These are phyloP conservation scores for Monosporascus ibericus DNA, from an alignment of 2,329 filamentous ascomycete species.

Conservation along the genomic window DNA sequence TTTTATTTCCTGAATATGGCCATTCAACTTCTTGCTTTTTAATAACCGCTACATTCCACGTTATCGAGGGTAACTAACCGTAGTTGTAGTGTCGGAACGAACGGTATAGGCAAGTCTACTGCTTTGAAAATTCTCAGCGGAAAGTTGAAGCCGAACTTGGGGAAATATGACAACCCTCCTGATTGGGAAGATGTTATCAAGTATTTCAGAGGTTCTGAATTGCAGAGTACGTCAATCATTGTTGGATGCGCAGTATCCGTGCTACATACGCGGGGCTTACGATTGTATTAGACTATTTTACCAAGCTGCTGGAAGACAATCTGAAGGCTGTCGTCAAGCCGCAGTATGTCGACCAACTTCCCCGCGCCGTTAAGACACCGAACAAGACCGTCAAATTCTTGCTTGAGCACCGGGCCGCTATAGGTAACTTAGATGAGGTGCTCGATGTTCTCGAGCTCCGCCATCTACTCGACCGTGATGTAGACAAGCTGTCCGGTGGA, in stretches of 20 bases:
- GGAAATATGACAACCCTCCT: slow-evolving; percentile 89
- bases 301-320: slow-evolving; percentile 93
- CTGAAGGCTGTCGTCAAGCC: slow-evolving; percentile 98
- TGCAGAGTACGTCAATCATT: slow-evolving; percentile 68
- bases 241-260: background rate
- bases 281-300: slow-evolving; percentile 77
- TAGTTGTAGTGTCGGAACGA: slow-evolving; percentile 71
- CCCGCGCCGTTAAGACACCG: slow-evolving; percentile 78
- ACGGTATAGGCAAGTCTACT: slow-evolving; percentile 99
- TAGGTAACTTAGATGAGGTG: slow-evolving; percentile 77
- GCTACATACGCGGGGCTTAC: slow-evolving; percentile 2
- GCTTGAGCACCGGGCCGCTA: slow-evolving; percentile 67
- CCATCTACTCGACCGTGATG: slow-evolving; percentile 87
- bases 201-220: slow-evolving; percentile 93
- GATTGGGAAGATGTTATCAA: slow-evolving; percentile 99
- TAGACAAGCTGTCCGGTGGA: slow-evolving; percentile 87
- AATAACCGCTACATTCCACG: background rate
- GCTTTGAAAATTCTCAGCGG: slow-evolving; percentile 97
- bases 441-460: slow-evolving; percentile 78
- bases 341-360: slow-evolving; percentile 98
- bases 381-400: slow-evolving; percentile 75
- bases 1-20: too few relatives aligned
- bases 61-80: background rate
- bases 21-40: background rate
- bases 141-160: slow-evolving; percentile 97